These are phyloP conservation scores for Cicer yamashitae DNA, from an alignment of 306 rosid species.

Conservation along the genomic window DNA sequence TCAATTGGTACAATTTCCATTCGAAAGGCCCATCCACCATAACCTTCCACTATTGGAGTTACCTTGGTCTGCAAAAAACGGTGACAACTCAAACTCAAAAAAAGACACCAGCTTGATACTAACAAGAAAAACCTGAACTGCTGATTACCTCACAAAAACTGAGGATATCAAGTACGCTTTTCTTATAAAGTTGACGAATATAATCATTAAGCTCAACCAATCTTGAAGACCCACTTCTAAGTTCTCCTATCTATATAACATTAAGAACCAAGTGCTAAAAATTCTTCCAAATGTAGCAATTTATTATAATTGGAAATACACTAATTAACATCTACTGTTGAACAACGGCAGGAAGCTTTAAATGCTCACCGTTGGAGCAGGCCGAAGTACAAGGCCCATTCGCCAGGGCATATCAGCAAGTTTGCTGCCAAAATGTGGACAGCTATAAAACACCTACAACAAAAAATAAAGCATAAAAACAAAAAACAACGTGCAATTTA, in stretches of 20 bases:
- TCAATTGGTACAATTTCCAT: slow-evolving; percentile 95
- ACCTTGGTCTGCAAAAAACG: slow-evolving; percentile 83
- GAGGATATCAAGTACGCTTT: slow-evolving; percentile 80
- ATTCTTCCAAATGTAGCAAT: slow-evolving; percentile 20
- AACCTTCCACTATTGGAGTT: slow-evolving; percentile 97
- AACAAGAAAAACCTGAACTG: slow-evolving; percentile 12
- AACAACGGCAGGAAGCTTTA: slow-evolving; percentile 23
- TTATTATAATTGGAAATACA: slow-evolving; percentile 28
- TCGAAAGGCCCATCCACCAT: slow-evolving; percentile 99
- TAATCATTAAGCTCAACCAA: slow-evolving; percentile 86
- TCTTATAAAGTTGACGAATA: slow-evolving; percentile 83
- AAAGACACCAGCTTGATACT: slow-evolving; percentile 26
- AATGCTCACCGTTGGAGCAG: slow-evolving; percentile 87
- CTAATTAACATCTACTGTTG: slow-evolving; percentile 24
- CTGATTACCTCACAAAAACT: slow-evolving; percentile 93
- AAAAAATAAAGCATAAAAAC: slow-evolving; percentile 42
- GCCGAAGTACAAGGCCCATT: slow-evolving; percentile 93
- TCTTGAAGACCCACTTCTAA: slow-evolving; percentile 89
- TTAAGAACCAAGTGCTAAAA: slow-evolving; percentile 38
- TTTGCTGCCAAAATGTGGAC: slow-evolving; percentile 99
- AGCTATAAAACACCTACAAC: slow-evolving; percentile 91
- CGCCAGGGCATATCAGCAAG: slow-evolving; percentile 99
- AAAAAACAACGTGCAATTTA: not conserved
- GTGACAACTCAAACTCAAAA: slow-evolving; percentile 47
- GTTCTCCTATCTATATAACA: slow-evolving; percentile 85